A percentile compares a stretch with the other conserved stretches of the same genome.
Evolutionary conservation across 2,329 filamentous ascomycete genomes (phyloP).

Genomic region (Aspergillus novofumigatus): DNA sequence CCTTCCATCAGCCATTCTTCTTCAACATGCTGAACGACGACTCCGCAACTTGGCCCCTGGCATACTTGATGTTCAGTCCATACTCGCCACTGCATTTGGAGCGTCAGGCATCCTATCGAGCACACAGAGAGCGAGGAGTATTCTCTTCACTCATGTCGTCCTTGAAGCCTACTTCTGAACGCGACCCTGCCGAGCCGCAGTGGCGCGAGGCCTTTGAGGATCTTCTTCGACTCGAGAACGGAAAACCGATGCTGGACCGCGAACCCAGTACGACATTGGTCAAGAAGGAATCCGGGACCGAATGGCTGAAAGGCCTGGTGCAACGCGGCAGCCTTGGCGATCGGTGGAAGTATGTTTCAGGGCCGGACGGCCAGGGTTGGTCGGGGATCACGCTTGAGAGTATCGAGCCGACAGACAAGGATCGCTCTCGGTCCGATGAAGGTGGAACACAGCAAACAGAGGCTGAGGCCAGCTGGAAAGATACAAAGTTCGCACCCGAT

Average conservation of each 20-base stretch:
- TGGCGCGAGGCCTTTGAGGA: constrained; percentile 60
- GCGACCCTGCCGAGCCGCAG: constrained; percentile 33
- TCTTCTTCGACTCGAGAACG: constrained; percentile 48
- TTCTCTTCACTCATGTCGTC: constrained; percentile 35
- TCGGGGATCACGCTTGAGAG: constrained; percentile 21
- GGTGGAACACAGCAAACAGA: constrained; percentile 7
- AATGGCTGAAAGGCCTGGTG: constrained; percentile 40
- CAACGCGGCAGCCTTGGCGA: constrained; percentile 41
- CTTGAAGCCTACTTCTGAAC: constrained; percentile 27
- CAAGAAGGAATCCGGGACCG: constrained; percentile 29
- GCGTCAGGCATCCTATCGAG: constrained; percentile 34
- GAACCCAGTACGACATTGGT: constrained; percentile 16
- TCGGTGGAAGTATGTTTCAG: constrained; percentile 32
- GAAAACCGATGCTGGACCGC: constrained; percentile 38
- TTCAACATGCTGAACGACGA: constrained; percentile 32
- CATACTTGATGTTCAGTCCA: constrained; percentile 44
- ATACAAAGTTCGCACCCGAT: constrained; percentile 28
- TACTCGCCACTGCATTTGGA: constrained; percentile 57
- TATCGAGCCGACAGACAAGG: constrained; percentile 7
- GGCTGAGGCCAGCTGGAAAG: constrained; percentile 26
- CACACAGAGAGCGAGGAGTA: constrained; percentile 24
- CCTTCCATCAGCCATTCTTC: constrained; percentile 26
- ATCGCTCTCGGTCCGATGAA: constrained; percentile 9
- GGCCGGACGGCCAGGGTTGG: constrained; percentile 18
- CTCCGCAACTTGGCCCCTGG: constrained; percentile 36